phyloP scores from a whole-genome alignment of 1,284 basidiomycete genomes.

The Stereum hirsutum region DNA sequence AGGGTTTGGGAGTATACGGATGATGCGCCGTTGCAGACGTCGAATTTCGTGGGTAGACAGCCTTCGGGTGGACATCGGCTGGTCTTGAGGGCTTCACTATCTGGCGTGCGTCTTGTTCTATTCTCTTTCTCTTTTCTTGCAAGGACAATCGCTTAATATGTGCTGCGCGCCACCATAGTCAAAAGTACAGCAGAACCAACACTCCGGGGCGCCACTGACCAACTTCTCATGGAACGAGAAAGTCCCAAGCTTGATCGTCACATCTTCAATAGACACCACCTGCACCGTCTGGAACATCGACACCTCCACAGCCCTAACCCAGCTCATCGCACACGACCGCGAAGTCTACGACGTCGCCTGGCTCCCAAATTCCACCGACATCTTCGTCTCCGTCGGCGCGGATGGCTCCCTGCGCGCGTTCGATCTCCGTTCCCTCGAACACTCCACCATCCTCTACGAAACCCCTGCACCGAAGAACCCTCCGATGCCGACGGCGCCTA shows the following conservation, averaged over 20 bases:
- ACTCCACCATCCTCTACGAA: slow-evolving; percentile 98
- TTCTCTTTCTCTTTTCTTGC: slow-evolving; percentile 7
- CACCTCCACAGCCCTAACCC: slow-evolving; percentile 91
- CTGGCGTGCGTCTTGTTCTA: slow-evolving; percentile 60
- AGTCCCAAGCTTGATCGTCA: slow-evolving; percentile 81
- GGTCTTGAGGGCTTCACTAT: slow-evolving; percentile 60
- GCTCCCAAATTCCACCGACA: slow-evolving; percentile 96
- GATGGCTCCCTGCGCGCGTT: slow-evolving; percentile 96
- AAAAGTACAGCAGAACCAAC: slow-evolving; percentile 73
- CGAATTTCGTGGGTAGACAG: slow-evolving; percentile 67
- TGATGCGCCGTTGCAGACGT: slow-evolving; percentile 44
- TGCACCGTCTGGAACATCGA: slow-evolving; percentile 98
- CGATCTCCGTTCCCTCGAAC: slow-evolving; percentile 91
- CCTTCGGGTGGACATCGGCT: slow-evolving; percentile 49
- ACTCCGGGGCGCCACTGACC: slow-evolving; percentile 82
- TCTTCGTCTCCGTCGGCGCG: slow-evolving; percentile 97
- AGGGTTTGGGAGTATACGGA: slow-evolving; percentile 81
- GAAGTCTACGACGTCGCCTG: slow-evolving; percentile 98
- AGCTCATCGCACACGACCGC: slow-evolving; percentile 96
- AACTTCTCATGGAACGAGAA: slow-evolving; percentile 96
- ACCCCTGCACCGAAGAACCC: slow-evolving; percentile 73
- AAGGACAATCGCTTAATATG: too few relatives aligned
- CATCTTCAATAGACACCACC: slow-evolving; percentile 94
- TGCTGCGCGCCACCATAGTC: slow-evolving; percentile 66
- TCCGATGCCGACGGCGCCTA: slow-evolving; percentile 48